Evolutionary conservation across 805 yeast species (phyloP).

Genomic region (Metschnikowia similis): DNA sequence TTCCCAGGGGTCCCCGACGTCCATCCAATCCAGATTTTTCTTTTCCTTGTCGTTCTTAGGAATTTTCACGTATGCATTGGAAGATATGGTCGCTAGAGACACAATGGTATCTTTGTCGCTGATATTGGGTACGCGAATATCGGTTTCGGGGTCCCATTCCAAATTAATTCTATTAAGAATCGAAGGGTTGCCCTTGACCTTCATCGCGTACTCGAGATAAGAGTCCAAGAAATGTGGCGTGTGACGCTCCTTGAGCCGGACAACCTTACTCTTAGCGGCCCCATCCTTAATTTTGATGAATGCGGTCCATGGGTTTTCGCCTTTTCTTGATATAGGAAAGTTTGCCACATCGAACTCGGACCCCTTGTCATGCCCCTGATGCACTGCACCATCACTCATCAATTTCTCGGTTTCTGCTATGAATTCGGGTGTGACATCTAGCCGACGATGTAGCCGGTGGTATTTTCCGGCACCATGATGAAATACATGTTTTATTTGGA

Average conservation of each 20-base stretch:
- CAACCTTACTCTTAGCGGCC: slow-evolving; percentile 16
- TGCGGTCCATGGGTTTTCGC: slow-evolving; percentile 39
- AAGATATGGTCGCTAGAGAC: slow-evolving; percentile 76
- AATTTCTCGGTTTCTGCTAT: slow-evolving; percentile 17
- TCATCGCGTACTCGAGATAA: slow-evolving; percentile 54
- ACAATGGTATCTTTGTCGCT: slow-evolving; percentile 70
- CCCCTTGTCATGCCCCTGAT: not conserved
- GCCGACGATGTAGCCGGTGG: slow-evolving; percentile 41
- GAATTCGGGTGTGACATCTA: slow-evolving; percentile 47
- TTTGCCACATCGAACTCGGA: slow-evolving; percentile 20
- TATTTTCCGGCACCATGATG: slow-evolving; percentile 56
- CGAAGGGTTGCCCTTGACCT: slow-evolving; percentile 35
- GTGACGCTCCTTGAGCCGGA: slow-evolving; percentile 34
- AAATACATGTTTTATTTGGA: slow-evolving; percentile 50
- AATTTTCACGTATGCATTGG: slow-evolving; percentile 81
- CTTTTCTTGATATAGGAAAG: slow-evolving; percentile 32
- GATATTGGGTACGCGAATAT: slow-evolving; percentile 64
- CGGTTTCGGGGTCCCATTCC: slow-evolving; percentile 60
- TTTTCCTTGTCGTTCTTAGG: slow-evolving; percentile 53
- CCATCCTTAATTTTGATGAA: slow-evolving; percentile 26
- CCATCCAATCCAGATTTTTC: slow-evolving; percentile 76
- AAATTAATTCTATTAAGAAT: slow-evolving; percentile 37
- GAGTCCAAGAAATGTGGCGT: slow-evolving; percentile 63
- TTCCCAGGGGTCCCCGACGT: slow-evolving; percentile 49
- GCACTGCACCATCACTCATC: not conserved